Evolutionary conservation across 495 filamentous ascomycete genomes (phyloP).

Genomic region (Xylaria venustula): DNA sequence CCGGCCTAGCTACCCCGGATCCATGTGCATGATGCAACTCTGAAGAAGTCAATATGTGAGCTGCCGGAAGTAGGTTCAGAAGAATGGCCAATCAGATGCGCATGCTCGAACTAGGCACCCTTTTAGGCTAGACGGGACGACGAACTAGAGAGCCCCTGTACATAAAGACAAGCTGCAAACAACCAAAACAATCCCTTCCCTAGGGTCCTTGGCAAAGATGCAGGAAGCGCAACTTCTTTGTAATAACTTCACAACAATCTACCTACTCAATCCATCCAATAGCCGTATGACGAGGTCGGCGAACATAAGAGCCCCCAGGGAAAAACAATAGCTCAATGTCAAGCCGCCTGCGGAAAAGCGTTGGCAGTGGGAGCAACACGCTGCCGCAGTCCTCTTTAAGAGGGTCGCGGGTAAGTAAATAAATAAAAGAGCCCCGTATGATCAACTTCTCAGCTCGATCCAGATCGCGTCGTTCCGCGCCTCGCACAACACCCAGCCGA

Average conservation of each 20-base stretch:
- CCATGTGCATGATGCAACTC: too few species aligned
- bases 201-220: not conserved
- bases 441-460: not conserved
- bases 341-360: constrained; percentile 36
- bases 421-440: too few species aligned
- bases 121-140: not conserved
- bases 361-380: constrained; percentile 26
- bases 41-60: too few species aligned
- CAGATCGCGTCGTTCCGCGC: constrained; percentile 38
- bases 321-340: constrained; percentile 22
- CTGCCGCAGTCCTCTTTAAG: constrained; percentile 30
- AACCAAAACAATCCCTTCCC: constrained; percentile 10
- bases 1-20: too few species aligned
- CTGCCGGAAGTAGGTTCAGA: too few species aligned
- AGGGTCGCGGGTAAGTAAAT: constrained; percentile 46
- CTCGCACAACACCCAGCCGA: constrained; percentile 50
- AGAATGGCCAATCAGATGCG: not conserved
- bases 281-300: too few species aligned
- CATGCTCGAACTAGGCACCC: not conserved
- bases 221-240: not conserved
- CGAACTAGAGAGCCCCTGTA: not conserved
- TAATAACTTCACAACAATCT: too few species aligned
- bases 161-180: constrained; percentile 6
- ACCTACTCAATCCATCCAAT: too few species aligned
- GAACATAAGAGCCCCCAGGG: not conserved